Base-by-base conservation (phyloP, 495 filamentous ascomycete species). In the Lindgomyces ingoldianus region DNA sequence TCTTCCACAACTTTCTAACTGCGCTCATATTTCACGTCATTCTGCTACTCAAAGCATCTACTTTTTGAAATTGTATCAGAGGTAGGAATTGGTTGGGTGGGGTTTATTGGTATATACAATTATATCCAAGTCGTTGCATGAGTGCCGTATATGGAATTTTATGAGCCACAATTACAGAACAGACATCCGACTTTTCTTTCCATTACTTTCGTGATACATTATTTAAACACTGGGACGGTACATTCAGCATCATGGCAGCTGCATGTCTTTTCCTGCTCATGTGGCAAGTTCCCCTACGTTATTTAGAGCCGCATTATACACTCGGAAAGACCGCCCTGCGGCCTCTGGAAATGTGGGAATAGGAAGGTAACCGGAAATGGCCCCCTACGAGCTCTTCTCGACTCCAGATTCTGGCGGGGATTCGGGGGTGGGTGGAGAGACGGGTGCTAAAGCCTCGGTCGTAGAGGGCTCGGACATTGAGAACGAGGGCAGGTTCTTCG, bases 41-140 rank as follows among this genome's bases (percentile, higher is more conserved):
- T n/a, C n/a, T n/a, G n/a, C n/a, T n/a, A n/a, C n/a, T n/a, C n/a
- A n/a, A n/a, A n/a, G n/a, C n/a, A n/a, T n/a, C n/a, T n/a, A n/a
- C n/a, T n/a, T n/a, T n/a, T n/a, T n/a, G n/a, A n/a, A n/a, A n/a
- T n/a, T n/a, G n/a, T n/a, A n/a, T n/a, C n/a, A n/a, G n/a, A n/a
- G 25, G 19, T 21, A 50, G 14, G 33, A 39, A 14, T 39, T 39
- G 14, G 33, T n/a, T 50, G 25, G 47, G 3, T 50, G 52, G 25
- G 30, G 29, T 55, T 55, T 29, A 6, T 29, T 39, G 52, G 52
- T 55, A 33, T 55, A 39, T 50, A 50, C 47, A 50, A 50, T 11
- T 12, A 10, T 50, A 21, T 50, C 47, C 2, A 50, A 10, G n/a
- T n/a, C n/a, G n/a, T n/a, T n/a, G n/a, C n/a, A n/a, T n/a, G n/a